phyloP scores from a whole-genome alignment of 164 flowering plant genomes.

The Vitis rupestris region DNA sequence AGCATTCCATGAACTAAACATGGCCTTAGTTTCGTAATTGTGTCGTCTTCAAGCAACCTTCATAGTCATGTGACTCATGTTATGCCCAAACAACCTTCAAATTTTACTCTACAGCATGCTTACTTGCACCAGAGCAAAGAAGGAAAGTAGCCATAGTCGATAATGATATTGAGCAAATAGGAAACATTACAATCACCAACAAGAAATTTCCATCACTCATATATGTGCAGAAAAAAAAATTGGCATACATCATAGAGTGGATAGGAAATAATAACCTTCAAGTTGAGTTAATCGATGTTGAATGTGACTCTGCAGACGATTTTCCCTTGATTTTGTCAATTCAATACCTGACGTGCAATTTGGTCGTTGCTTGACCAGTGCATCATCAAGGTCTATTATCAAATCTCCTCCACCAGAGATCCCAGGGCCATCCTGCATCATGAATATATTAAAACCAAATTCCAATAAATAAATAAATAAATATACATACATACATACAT shows the following conservation, averaged over 20 bases:
- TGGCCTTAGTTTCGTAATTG: too few species aligned
- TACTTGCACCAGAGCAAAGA: too few species aligned
- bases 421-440: conserved; percentile 35
- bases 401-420: conserved; percentile 40
- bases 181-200: background rate
- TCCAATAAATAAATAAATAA: background rate
- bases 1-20: too few species aligned
- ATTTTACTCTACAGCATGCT: too few species aligned
- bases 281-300: conserved; percentile 77
- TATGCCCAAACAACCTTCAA: too few species aligned
- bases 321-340: conserved; percentile 47
- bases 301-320: conserved; percentile 51
- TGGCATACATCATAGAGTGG: background rate
- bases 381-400: conserved; percentile 70
- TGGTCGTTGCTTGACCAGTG: conserved; percentile 55
- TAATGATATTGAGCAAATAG: background rate
- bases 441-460: conserved; percentile 8
- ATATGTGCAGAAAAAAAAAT: background rate
- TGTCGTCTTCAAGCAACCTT: too few species aligned
- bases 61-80: too few species aligned
- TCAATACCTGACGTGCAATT: conserved; percentile 50
- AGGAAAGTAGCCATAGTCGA: too few species aligned
- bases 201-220: background rate
- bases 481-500: too few species aligned
- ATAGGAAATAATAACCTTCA: conserved; percentile 52